Base-by-base conservation (phyloP, 106 monocot genomes). In the Dendrobium catenatum region DNA sequence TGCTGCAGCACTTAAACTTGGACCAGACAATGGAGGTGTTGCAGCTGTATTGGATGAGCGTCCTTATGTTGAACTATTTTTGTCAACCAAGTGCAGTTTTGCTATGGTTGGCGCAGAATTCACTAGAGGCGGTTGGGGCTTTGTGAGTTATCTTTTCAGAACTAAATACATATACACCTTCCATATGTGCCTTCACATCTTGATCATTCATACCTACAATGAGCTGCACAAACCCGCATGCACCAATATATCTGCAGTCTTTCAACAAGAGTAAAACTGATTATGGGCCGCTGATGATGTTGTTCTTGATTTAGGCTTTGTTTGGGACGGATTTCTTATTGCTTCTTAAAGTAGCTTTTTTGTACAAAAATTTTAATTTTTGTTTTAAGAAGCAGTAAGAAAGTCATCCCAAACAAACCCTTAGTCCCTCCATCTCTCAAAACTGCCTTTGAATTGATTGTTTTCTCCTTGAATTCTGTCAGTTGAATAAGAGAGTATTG, bases 81-180 rank as follows among this genome's bases (percentile, higher is more conserved):
- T 96, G 9, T 85, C 89, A 9, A 84, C 79, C 11, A 78, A 96
- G 48, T 89, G 91, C 83, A 87, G 86, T 18, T 96, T 87, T 73
- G 48, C 89, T 0, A 68, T 86, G 66, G 79, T 88, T 4, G 95
- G 95, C 48, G 83, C 86, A 22, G 93, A 96, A 13, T 96, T 96
- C 77, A 96, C 93, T 31, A 96, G 76, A 84, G 90, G 74, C 47
- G 93, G 95, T 19, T 96, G 95, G 95, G 95, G 95, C 59, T 96
- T 96, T 80, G 95, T 96, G 84, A 91, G 95, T 87, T 31, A 81
- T 31, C 11, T 82, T 67, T 37, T 55, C 33, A 51, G 4, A 43
- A 33, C 16, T 70, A 33, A 37, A 70, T 70, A 4, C 70, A 70
- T 70, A 70, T 37, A 19, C 6, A 68, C 67, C 9, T 68, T 68